These are phyloP conservation scores for Phialophora verrucosa DNA, from an alignment of 2,329 filamentous ascomycete genomes.

Conservation along the genomic window DNA sequence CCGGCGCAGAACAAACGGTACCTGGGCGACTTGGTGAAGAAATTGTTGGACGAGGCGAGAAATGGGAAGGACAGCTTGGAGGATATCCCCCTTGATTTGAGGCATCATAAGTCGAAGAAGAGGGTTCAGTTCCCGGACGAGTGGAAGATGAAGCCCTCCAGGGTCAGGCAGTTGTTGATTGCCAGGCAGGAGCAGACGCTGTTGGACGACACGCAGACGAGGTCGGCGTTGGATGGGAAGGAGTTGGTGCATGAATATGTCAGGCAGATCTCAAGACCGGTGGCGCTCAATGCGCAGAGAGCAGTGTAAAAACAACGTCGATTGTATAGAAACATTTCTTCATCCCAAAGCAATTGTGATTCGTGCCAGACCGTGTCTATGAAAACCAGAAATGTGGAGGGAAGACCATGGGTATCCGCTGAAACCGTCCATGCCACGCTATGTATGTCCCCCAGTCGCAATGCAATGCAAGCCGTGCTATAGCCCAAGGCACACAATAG, in stretches of 20 bases:
- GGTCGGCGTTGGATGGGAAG: slow-evolving; percentile 42
- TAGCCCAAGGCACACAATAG: background rate
- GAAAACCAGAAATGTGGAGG: slow-evolving; percentile 1
- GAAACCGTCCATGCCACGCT: background rate
- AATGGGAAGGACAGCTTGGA: slow-evolving; percentile 80
- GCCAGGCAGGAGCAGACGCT: slow-evolving; percentile 64
- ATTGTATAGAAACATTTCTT: background rate
- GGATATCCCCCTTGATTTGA: slow-evolving; percentile 86
- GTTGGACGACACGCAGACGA: slow-evolving; percentile 53
- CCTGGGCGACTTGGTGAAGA: slow-evolving; percentile 76
- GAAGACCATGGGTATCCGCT: background rate
- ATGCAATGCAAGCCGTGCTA: background rate
- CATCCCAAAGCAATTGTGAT: background rate
- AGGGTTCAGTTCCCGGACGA: slow-evolving; percentile 76
- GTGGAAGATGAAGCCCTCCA: slow-evolving; percentile 72
- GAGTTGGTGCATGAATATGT: slow-evolving; percentile 36
- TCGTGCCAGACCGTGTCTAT: background rate
- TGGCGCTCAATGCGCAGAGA: slow-evolving; percentile 19
- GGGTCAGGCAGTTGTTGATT: slow-evolving; percentile 26
- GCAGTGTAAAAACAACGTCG: slow-evolving; percentile 20
- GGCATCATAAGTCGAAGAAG: slow-evolving; percentile 76
- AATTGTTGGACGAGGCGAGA: slow-evolving; percentile 75
- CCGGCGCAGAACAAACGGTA: slow-evolving; percentile 98
- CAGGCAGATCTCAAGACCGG: slow-evolving; percentile 4
- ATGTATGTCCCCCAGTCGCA: background rate